Conservation (phyloP, 495 filamentous ascomycete genomes). For the Letharia columbiana region DNA sequence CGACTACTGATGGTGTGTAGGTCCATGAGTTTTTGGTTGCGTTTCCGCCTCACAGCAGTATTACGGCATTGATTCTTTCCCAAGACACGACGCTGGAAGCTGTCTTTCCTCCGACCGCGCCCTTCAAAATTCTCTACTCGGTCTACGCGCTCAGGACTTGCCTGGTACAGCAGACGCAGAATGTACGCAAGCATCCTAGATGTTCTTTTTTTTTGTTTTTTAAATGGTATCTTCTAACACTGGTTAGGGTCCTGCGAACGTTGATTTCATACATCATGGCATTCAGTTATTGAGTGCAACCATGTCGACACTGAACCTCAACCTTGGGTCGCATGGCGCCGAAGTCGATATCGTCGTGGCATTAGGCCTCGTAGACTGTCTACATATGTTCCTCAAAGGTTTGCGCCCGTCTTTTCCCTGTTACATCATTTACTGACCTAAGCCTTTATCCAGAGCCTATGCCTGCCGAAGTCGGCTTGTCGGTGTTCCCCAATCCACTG, state of each 20-base stretch:
- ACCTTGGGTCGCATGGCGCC: slow-evolving; percentile 13
- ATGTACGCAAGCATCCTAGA: slow-evolving; percentile 27
- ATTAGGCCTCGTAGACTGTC: slow-evolving; percentile 26
- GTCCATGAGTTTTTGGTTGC: slow-evolving; percentile 65
- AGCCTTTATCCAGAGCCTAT: slow-evolving; percentile 19
- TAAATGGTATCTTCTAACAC: slow-evolving; percentile 14
- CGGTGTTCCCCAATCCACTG: slow-evolving; percentile 24
- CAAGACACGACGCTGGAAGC: slow-evolving; percentile 43
- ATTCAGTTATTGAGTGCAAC: slow-evolving; percentile 36
- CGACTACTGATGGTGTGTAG: slow-evolving; percentile 33
- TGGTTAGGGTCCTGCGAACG: slow-evolving; percentile 30
- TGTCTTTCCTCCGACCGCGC: slow-evolving; percentile 59
- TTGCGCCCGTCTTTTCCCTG: slow-evolving; percentile 23
- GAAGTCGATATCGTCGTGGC: slow-evolving; percentile 20
- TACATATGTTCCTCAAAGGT: slow-evolving; percentile 34
- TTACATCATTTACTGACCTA: slow-evolving; percentile 15
- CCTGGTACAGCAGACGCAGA: slow-evolving; percentile 36
- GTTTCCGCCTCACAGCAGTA: slow-evolving; percentile 60
- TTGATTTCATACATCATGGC: slow-evolving; percentile 38
- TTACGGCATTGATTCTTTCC: slow-evolving; percentile 50
- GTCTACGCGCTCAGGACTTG: slow-evolving; percentile 51
- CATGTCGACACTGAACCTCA: slow-evolving; percentile 28
- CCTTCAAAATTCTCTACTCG: slow-evolving; percentile 69
- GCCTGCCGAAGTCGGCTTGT: slow-evolving; percentile 11
- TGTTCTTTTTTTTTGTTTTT: background rate